These are phyloP conservation scores for Pyrenochaeta sp. DNA, from an alignment of 2,329 filamentous ascomycete species.

Conservation along the genomic window DNA sequence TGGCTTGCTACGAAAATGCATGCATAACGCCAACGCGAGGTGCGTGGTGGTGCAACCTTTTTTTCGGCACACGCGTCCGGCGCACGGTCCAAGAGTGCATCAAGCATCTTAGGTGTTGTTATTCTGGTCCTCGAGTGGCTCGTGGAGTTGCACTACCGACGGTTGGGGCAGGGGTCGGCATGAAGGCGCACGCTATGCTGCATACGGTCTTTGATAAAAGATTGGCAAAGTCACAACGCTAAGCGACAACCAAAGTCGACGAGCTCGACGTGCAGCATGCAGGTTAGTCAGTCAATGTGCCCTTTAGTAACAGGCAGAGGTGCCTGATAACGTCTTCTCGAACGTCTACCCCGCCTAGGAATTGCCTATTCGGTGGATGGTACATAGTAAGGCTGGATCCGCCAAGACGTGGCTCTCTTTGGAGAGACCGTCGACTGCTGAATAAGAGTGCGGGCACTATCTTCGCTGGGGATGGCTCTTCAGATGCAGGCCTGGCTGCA, in stretches of 20 bases:
- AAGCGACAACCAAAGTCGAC: constrained; percentile 10
- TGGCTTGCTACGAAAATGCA: constrained; percentile 28
- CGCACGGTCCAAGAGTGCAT: constrained; percentile 31
- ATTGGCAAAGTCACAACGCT: constrained; percentile 23
- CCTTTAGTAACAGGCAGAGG: constrained; percentile 20
- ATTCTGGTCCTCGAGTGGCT: constrained; percentile 46
- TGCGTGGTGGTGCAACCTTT: constrained; percentile 18
- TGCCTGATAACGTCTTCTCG: constrained; percentile 13
- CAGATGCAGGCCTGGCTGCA: neutral
- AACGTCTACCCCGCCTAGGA: constrained; percentile 13
- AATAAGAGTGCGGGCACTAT: neutral
- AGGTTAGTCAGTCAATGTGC: constrained; percentile 29
- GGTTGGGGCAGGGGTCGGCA: constrained; percentile 30
- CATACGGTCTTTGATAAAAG: constrained; percentile 44
- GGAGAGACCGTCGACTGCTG: neutral
- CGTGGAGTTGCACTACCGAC: constrained; percentile 31
- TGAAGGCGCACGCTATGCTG: constrained; percentile 34
- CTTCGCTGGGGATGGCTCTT: neutral
- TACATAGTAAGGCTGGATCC: constrained; percentile 22
- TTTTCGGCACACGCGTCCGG: constrained; percentile 37
- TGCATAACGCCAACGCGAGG: constrained; percentile 34
- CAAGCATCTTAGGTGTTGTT: constrained; percentile 38
- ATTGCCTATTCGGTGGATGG: constrained; percentile 15
- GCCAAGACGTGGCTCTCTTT: neutral
- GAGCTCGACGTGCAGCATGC: constrained; percentile 20